phyloP scores from a whole-genome alignment of 2,329 filamentous ascomycete genomes.

The Alternaria sp. region DNA sequence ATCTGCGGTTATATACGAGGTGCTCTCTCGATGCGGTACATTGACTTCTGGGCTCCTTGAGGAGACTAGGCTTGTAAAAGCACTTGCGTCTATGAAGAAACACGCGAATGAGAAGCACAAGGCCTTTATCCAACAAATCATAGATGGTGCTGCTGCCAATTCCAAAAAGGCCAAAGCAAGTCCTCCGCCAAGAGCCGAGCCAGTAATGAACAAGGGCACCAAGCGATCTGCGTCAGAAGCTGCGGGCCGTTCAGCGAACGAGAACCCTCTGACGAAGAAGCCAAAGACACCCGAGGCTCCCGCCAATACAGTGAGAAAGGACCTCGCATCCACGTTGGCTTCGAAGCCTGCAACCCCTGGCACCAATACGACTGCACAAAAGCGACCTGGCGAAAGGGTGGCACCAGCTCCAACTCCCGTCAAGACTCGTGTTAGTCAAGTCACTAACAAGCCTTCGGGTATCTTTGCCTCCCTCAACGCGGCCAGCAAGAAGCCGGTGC shows the following conservation, averaged over 20 bases:
- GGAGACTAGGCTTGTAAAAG: conserved; percentile 71
- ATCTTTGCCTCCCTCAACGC: conserved; percentile 59
- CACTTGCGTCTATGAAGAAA: conserved; percentile 69
- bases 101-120: conserved; percentile 72
- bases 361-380: conserved; percentile 28
- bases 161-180: conserved; percentile 50
- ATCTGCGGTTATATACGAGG: conserved; percentile 54
- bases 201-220: conserved; percentile 39
- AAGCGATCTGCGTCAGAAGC: conserved; percentile 44
- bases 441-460: conserved; percentile 56
- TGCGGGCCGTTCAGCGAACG: conserved; percentile 27
- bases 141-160: conserved; percentile 55
- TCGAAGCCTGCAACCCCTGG: conserved; percentile 23
- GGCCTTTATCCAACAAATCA: conserved; percentile 66
- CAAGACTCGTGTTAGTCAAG: conserved; percentile 47
- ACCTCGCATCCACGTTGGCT: conserved; percentile 11
- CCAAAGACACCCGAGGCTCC: conserved; percentile 39
- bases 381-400: conserved; percentile 43
- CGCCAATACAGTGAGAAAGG: conserved; percentile 32
- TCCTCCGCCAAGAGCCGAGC: conserved; percentile 37
- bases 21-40: conserved; percentile 70
- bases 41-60: conserved; percentile 67
- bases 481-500: conserved; percentile 54
- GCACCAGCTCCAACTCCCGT: conserved; percentile 36
- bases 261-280: conserved; percentile 39